Evolutionary conservation across 2,329 filamentous ascomycete genomes (phyloP).

Genomic region (Aspergillus niger): DNA sequence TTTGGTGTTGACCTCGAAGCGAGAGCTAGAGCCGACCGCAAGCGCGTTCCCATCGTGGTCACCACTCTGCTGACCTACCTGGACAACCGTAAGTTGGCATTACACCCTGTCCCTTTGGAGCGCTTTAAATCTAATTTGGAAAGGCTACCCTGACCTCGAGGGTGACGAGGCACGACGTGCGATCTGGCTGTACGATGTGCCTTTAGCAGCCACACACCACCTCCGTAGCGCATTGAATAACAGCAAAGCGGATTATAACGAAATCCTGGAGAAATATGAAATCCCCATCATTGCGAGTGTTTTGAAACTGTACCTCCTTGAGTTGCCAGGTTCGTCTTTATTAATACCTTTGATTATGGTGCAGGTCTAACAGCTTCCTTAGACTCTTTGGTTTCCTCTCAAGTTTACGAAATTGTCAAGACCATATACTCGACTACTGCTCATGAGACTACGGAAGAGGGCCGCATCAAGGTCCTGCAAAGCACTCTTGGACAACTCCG

Average conservation of each 20-base stretch:
- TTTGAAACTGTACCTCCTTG: conserved; percentile 90
- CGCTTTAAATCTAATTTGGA: conserved; percentile 7
- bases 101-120: background rate
- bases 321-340: conserved; percentile 77
- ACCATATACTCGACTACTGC: conserved; percentile 88
- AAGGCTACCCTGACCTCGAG: conserved; percentile 91
- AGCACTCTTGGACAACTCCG: conserved; percentile 93
- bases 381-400: conserved; percentile 98
- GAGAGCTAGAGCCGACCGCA: conserved; percentile 86
- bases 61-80: conserved; percentile 93
- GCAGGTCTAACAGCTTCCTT: conserved; percentile 3
- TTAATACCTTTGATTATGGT: conserved; percentile 18
- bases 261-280: conserved; percentile 83
- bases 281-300: conserved; percentile 91
- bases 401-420: conserved; percentile 98
- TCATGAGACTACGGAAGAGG: conserved; percentile 72
- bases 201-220: conserved; percentile 79
- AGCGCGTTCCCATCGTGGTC: conserved; percentile 88
- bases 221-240: conserved; percentile 83
- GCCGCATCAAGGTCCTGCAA: conserved; percentile 86
- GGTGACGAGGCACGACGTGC: conserved; percentile 89
- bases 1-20: conserved; percentile 98
- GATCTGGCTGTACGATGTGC: conserved; percentile 94
- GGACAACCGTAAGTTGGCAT: conserved; percentile 68
- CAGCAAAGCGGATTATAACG: conserved; percentile 74